phyloP scores from a whole-genome alignment of 495 filamentous ascomycete species.

The Neurospora sp. region DNA sequence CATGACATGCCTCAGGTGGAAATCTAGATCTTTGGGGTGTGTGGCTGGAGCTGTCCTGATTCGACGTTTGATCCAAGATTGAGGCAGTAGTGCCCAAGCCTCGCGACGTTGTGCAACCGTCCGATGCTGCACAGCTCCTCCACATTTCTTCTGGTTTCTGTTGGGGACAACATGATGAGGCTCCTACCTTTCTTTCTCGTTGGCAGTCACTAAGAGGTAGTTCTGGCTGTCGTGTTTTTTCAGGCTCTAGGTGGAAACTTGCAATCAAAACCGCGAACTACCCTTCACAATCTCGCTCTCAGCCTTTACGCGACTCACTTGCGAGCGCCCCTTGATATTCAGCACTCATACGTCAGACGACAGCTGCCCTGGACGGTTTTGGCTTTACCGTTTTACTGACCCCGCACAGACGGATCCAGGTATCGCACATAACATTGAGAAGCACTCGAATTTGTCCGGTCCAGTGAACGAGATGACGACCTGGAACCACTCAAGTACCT shows the following conservation, averaged over 20 bases:
- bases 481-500: background rate
- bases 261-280: background rate
- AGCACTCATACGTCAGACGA: background rate
- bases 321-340: background rate
- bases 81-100: background rate
- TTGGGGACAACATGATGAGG: background rate
- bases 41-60: background rate
- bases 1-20: background rate
- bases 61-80: background rate
- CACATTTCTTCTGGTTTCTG: background rate
- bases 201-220: too few relatives aligned
- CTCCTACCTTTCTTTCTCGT: too few relatives aligned
- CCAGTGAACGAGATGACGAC: background rate
- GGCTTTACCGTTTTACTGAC: background rate
- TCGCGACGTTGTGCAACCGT: background rate
- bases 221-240: too few relatives aligned
- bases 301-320: background rate
- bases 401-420: background rate
- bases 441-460: background rate
- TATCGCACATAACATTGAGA: background rate
- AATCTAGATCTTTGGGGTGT: background rate
- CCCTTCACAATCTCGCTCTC: background rate
- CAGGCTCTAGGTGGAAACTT: background rate
- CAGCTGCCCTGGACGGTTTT: background rate
- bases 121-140: too few relatives aligned